Percentiles rank a stretch among this genome's conserved stretches.
These are phyloP conservation scores for Abrus precatorius DNA, from an alignment of 306 rosid genomes.

Conservation along the genomic window DNA sequence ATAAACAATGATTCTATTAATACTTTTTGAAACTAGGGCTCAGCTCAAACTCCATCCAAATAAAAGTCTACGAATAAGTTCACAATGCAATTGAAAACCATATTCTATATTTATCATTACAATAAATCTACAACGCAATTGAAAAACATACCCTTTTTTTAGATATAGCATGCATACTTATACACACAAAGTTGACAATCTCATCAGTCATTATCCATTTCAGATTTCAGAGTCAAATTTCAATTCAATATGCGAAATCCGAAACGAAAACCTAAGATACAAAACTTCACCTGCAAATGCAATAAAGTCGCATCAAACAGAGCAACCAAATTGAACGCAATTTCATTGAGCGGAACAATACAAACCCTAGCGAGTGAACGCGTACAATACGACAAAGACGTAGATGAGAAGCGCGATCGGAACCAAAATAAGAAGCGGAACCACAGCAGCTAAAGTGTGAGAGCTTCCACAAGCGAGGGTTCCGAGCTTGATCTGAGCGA, in stretches of 20 bases:
- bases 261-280: too few relatives aligned
- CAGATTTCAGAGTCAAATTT: too few relatives aligned
- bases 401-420: constrained; percentile 69
- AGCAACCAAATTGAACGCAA: not conserved
- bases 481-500: constrained; percentile 94
- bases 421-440: constrained; percentile 77
- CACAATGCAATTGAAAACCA: too few relatives aligned
- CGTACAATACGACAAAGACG: constrained; percentile 66
- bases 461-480: constrained; percentile 74
- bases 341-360: not conserved
- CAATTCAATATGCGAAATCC: too few relatives aligned
- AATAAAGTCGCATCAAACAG: too few relatives aligned
- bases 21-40: not conserved
- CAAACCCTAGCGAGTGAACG: constrained; percentile 69
- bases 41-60: not conserved
- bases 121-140: too few relatives aligned
- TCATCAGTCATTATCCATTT: too few relatives aligned
- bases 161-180: too few relatives aligned
- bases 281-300: too few relatives aligned
- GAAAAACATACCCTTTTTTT: too few relatives aligned
- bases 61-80: not conserved
- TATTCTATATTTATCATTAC: too few relatives aligned
- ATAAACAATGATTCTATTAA: not conserved
- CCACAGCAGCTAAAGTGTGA: constrained; percentile 63
- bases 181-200: too few relatives aligned